Conservation (phyloP, 257 asterid genomes). For the Scutellaria galericulata region DNA sequence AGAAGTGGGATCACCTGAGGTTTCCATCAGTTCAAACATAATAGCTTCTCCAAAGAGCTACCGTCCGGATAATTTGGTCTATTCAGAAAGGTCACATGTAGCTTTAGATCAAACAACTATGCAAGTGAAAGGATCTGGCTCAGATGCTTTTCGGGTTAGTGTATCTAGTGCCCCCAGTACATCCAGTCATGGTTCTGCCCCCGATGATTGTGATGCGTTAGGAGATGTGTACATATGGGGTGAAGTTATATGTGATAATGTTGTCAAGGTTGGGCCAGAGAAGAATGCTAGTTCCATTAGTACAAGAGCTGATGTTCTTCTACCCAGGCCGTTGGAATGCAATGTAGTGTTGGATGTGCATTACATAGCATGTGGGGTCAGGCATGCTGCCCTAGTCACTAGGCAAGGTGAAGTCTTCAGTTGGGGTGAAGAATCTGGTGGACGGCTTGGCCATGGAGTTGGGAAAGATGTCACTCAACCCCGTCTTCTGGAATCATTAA, state of each 20-base stretch:
- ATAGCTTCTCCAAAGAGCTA: conserved; percentile 66
- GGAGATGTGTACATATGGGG: conserved; percentile 98
- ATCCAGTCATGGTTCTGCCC: conserved; percentile 94
- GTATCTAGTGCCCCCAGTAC: conserved; percentile 97
- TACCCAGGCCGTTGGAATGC: conserved; percentile 80
- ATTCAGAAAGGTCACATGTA: conserved; percentile 74
- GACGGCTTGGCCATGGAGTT: conserved; percentile 91
- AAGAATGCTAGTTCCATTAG: conserved; percentile 65
- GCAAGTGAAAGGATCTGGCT: conserved; percentile 80
- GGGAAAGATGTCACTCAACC: conserved; percentile 77
- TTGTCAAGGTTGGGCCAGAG: conserved; percentile 76
- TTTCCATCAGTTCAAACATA: conserved; percentile 60
- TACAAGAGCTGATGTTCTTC: conserved; percentile 75
- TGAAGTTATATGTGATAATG: conserved; percentile 79
- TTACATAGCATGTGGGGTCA: conserved; percentile 86
- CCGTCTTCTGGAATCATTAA: conserved; percentile 68
- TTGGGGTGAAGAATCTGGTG: conserved; percentile 99
- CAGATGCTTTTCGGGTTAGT: conserved; percentile 90
- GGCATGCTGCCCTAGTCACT: conserved; percentile 84
- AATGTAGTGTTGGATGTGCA: conserved; percentile 85
- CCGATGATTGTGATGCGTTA: conserved; percentile 88
- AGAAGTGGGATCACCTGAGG: conserved; percentile 72
- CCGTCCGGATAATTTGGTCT: conserved; percentile 49
- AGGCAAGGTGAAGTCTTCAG: conserved; percentile 91
- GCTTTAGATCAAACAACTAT: conserved; percentile 75